Percentiles rank a stretch among this genome's conserved stretches.
phyloP scores from a whole-genome alignment of 2,329 filamentous ascomycete genomes.

The Alternaria arborescens region DNA sequence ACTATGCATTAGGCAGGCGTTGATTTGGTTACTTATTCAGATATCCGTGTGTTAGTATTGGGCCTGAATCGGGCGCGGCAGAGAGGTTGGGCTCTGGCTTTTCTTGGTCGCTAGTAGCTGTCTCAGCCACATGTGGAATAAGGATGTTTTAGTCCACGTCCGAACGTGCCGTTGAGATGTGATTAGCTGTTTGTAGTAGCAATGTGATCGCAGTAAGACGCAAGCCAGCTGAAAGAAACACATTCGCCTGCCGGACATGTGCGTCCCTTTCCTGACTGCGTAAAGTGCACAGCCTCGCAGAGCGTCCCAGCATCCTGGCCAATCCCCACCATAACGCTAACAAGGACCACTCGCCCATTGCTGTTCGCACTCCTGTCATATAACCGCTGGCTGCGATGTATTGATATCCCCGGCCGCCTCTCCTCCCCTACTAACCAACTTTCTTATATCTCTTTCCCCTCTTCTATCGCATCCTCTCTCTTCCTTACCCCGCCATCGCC shows the following conservation, averaged over 20 bases:
- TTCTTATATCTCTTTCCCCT: neutral
- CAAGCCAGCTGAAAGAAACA: conserved; percentile 22
- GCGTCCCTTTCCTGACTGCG: conserved; percentile 16
- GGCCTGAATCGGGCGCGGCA: conserved; percentile 28
- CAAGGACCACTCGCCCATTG: conserved; percentile 29
- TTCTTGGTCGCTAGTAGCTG: neutral
- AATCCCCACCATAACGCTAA: conserved; percentile 31
- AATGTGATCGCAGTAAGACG: neutral
- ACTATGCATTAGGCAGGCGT: conserved; percentile 31
- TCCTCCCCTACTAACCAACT: neutral
- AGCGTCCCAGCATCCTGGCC: conserved; percentile 14
- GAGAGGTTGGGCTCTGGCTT: conserved; percentile 29
- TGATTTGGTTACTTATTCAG: conserved; percentile 14
- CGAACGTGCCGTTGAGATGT: neutral
- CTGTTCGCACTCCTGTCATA: conserved; percentile 25
- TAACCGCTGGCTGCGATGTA: conserved; percentile 31
- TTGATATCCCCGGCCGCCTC: conserved; percentile 6
- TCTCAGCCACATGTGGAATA: conserved; percentile 15
- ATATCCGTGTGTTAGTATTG: conserved; percentile 27
- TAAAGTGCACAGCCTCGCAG: conserved; percentile 21
- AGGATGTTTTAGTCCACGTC: neutral
- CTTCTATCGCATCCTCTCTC: neutral
- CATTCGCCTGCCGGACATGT: conserved; percentile 16
- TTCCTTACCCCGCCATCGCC: conserved; percentile 13
- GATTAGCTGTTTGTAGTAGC: conserved; percentile 10